Percentiles rank a stretch among this genome's conserved stretches.
These are phyloP conservation scores for Termitomyces sp. DNA, from an alignment of 768 basidiomycete species.

Conservation along the genomic window DNA sequence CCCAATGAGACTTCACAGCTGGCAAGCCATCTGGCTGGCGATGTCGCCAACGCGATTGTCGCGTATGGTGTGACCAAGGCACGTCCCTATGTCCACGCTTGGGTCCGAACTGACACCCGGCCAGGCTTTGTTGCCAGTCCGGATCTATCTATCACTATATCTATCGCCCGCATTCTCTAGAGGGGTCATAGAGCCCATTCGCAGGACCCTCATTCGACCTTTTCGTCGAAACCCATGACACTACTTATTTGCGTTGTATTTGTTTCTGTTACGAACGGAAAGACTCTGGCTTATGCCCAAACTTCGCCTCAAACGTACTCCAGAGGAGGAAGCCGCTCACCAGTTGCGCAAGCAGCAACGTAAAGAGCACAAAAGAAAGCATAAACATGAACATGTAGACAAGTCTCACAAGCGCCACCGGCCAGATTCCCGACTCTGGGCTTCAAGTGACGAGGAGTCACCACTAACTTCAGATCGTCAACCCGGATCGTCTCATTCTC, in stretches of 20 bases:
- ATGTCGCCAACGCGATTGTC: slow-evolving; percentile 77
- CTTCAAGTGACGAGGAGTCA: slow-evolving; percentile 40
- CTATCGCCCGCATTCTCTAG: slow-evolving; percentile 71
- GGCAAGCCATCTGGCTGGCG: slow-evolving; percentile 53
- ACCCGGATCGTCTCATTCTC: slow-evolving; percentile 17
- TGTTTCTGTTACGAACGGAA: slow-evolving; percentile 9
- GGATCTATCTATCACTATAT: slow-evolving; percentile 70
- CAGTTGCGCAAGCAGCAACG: slow-evolving; percentile 32
- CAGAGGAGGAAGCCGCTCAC: slow-evolving; percentile 50
- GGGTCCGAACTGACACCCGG: slow-evolving; percentile 1
- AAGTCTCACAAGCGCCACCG: slow-evolving; percentile 15
- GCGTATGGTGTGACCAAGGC: slow-evolving; percentile 84
- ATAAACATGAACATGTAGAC: slow-evolving; percentile 18
- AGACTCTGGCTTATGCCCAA: slow-evolving; percentile 35
- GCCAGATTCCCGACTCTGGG: slow-evolving; percentile 33
- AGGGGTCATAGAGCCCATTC: slow-evolving; percentile 56
- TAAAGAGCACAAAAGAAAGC: slow-evolving; percentile 28
- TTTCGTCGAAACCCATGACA: slow-evolving; percentile 24
- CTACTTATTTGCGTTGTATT: slow-evolving; percentile 9
- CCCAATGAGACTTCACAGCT: slow-evolving; percentile 19
- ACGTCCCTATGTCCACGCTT: neutral
- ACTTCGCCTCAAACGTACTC: slow-evolving; percentile 59
- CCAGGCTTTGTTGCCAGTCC: slow-evolving; percentile 69
- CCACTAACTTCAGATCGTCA: slow-evolving; percentile 9
- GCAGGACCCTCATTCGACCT: slow-evolving; percentile 26